Base-by-base conservation (phyloP, 2,329 filamentous ascomycete genomes). In the Epichloe elymi region DNA sequence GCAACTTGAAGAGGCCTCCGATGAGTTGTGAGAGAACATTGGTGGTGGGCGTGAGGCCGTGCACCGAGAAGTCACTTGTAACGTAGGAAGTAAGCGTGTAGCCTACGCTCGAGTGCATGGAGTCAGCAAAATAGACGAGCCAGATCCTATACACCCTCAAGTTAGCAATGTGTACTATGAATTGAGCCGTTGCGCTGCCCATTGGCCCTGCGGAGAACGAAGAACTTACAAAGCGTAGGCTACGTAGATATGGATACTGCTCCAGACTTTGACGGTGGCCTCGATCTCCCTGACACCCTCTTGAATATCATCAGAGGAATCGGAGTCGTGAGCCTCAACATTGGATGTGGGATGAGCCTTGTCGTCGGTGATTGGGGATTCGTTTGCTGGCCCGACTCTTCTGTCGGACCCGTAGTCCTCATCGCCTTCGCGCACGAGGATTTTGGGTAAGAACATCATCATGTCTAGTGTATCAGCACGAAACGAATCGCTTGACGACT, bases 1-100 rank as follows among this genome's bases (percentile, higher is more conserved):
- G 79, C 4, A 83, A 76, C 58, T 82, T 82, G 37, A 78, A 70
- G 2, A 81, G 76, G 39, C 79, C 80, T 54, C 70, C 65, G 59
- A 82, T 76, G 52, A 74, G 66, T 55, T 66, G 69, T 4, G 76
- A 65, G 0, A 83, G 72, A 40, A 82, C 75, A 43, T 69, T 66
- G 49, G 79, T 75, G 42, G 76, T 70, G 3, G 73, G 70, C 38
- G 78, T 63, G 5, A 80, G 67, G 5, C 76, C 79, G 58, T 82
- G 79, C 3, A 67, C 61, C 39, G 70, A 59, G 54, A 74, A 82
- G 26, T 66, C 68, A 58, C 72, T 77, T 14, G 37, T 10, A 5
- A 49, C 48, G 20, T 43, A 52, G 41, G 51, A 26, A 4, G 37
- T 19, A 5, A 52, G 43, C 6, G 48, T 49, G 14, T 43, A 38